Evolutionary conservation across 208 protist species (phyloP), one percentile per base, ranked within the genome.

Genomic region (Herpetomonas tarakana): DNA sequence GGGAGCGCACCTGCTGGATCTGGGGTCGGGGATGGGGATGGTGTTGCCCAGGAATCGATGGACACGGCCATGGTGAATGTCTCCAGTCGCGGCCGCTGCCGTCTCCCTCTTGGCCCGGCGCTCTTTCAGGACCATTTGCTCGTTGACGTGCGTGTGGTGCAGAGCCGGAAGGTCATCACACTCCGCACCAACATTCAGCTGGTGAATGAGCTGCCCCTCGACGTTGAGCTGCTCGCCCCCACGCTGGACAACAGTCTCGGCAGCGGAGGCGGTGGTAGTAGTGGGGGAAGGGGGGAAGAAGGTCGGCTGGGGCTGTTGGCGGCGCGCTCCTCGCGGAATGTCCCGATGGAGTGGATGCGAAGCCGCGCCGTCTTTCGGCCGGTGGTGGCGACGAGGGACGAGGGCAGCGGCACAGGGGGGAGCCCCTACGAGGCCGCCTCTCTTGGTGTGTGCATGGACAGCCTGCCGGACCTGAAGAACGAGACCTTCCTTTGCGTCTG

Each of bases 401-500:
- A 6, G 9, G 25, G 30, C 19, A 26, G n/a, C 30, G 14, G 18
- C 11, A 1, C 46, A 0, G 27, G 16, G 2, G 14, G 16, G 22
- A 51, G 2, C 41, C 63, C 0, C 31, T 71, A 64, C 52, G 39
- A 71, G 9, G 18, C 59, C 18, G 67, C 63, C 31, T 44, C 71
- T 6, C 62, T 89, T 3, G 86, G 86, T 31, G 58, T 89, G n/a
- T 68, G 67, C 21, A 89, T 87, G 51, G 79, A 89, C 54, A 71
- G 62, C 30, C 59, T 92, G 14, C 77, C 82, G 0, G 63, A 68
- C 28, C 57, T 89, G 3, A 58, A 71, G 12, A 62, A 69, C 11
- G 59, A 81, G 14, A 75, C 68, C 0, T 72, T 89, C 29, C 65
- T 92, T 0, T 78, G 86, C 56, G 51, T 83, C 11, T 76, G 76